Percentiles rank a stretch among this genome's conserved stretches.
These are phyloP conservation scores for Oryza meyeriana DNA, from an alignment of 176 grass and related monocot genomes.

Conservation along the genomic window DNA sequence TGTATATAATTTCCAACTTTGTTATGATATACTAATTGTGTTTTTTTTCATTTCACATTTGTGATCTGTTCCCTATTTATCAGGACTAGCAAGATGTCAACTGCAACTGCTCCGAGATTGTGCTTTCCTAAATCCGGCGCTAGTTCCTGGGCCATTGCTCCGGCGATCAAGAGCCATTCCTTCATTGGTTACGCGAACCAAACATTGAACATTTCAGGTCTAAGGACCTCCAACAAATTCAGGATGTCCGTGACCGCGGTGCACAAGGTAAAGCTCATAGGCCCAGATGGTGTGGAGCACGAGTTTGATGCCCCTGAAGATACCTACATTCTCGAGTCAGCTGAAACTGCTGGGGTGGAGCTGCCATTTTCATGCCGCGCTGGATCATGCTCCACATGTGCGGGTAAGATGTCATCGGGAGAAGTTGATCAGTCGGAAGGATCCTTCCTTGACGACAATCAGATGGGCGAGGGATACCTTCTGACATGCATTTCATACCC, in stretches of 20 bases:
- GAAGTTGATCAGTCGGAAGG: constrained; percentile 61
- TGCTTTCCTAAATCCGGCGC: constrained; percentile 22
- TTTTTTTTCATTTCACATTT: background rate
- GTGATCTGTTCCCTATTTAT: background rate
- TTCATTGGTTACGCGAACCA: background rate
- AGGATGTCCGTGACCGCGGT: constrained; percentile 25
- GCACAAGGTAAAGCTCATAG: constrained; percentile 56
- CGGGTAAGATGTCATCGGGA: constrained; percentile 42
- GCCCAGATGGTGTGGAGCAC: constrained; percentile 38
- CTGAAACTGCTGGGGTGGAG: constrained; percentile 52
- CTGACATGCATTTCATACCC: constrained; percentile 66
- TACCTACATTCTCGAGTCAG: constrained; percentile 63
- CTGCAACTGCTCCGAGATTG: constrained; percentile 29
- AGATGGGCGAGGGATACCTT: constrained; percentile 52
- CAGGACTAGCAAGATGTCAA: constrained; percentile 19
- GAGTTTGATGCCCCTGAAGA: constrained; percentile 68
- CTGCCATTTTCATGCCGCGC: constrained; percentile 58
- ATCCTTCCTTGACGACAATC: constrained; percentile 50
- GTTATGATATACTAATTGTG: background rate
- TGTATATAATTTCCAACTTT: too few species aligned
- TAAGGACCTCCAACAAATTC: constrained; percentile 23
- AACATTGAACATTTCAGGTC: background rate
- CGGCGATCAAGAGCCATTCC: constrained; percentile 13
- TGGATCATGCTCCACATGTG: constrained; percentile 58
- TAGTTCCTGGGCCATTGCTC: background rate